Evolutionary conservation across 2,329 filamentous ascomycete genomes (phyloP).

Genomic region (Aureobasidium namibiae): DNA sequence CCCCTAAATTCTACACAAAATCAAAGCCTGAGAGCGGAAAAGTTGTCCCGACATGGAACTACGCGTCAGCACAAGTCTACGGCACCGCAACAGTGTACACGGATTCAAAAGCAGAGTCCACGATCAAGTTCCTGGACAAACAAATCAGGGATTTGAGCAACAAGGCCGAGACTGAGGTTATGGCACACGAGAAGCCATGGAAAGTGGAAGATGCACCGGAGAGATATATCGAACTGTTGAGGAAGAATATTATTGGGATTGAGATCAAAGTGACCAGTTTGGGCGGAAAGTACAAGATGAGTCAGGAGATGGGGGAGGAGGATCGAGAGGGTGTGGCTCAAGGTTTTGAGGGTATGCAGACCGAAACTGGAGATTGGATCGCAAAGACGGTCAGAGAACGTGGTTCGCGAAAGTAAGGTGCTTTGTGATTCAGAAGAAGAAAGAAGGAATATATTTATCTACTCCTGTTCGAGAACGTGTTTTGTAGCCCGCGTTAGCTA

Average conservation of each 20-base stretch:
- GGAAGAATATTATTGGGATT: slow-evolving; percentile 30
- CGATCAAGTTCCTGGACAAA: slow-evolving; percentile 39
- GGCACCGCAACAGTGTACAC: slow-evolving; percentile 48
- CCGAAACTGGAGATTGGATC: slow-evolving; percentile 23
- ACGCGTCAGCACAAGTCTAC: slow-evolving; percentile 56
- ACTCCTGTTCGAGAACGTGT: too few species aligned
- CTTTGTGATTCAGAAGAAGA: too few species aligned
- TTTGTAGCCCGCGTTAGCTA: too few species aligned
- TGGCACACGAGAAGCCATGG: slow-evolving; percentile 50
- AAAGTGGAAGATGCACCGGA: slow-evolving; percentile 49
- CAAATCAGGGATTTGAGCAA: slow-evolving; percentile 48
- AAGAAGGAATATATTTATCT: too few species aligned
- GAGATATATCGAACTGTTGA: slow-evolving; percentile 44
- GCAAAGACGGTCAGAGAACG: slow-evolving; percentile 13
- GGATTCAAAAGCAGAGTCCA: slow-evolving; percentile 40
- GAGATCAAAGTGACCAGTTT: slow-evolving; percentile 49
- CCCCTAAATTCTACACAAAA: slow-evolving; percentile 58
- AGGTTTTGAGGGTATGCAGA: slow-evolving; percentile 43
- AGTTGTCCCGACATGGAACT: slow-evolving; percentile 65
- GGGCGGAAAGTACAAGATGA: slow-evolving; percentile 60
- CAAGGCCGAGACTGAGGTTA: slow-evolving; percentile 45
- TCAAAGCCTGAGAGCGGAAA: slow-evolving; percentile 58
- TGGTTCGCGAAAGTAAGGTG: background rate
- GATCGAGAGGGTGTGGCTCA: slow-evolving; percentile 50
- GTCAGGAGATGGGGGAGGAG: slow-evolving; percentile 47